Conservation (phyloP, 192 early-diverging fungal species). For the Podochytrium sp. region DNA sequence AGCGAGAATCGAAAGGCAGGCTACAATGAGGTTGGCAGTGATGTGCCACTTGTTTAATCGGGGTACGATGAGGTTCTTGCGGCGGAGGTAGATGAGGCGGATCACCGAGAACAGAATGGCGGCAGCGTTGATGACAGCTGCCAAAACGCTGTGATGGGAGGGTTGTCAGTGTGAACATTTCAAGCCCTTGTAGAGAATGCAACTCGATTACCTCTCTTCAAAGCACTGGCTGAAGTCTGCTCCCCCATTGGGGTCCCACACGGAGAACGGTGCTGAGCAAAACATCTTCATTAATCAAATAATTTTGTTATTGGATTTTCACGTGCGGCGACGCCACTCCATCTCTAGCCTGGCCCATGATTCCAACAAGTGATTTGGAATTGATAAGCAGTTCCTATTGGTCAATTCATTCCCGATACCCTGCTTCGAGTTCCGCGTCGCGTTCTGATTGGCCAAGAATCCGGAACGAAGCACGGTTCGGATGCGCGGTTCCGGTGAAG, state of each 20-base stretch:
- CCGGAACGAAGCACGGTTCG: no score
- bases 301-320: no score
- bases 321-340: no score
- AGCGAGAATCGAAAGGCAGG: not conserved
- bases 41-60: slow-evolving; percentile 8
- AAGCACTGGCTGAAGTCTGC: slow-evolving; percentile 25
- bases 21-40: not conserved
- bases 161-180: not conserved
- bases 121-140: not conserved
- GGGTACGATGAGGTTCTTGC: not conserved
- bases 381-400: no score
- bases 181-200: not conserved
- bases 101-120: slow-evolving; percentile 8
- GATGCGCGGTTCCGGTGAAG: no score
- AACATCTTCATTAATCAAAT: no score
- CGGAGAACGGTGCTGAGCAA: slow-evolving; percentile 5
- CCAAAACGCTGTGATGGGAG: not conserved
- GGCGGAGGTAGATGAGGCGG: slow-evolving; percentile 12
- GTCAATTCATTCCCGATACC: no score
- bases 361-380: no score
- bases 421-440: no score
- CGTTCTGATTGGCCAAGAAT: no score
- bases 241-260: slow-evolving; percentile 6
- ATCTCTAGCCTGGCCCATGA: no score
- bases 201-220: slow-evolving; percentile 23